Conservation (phyloP, 2,329 filamentous ascomycete genomes). For the Colletotrichum spaethianum region DNA sequence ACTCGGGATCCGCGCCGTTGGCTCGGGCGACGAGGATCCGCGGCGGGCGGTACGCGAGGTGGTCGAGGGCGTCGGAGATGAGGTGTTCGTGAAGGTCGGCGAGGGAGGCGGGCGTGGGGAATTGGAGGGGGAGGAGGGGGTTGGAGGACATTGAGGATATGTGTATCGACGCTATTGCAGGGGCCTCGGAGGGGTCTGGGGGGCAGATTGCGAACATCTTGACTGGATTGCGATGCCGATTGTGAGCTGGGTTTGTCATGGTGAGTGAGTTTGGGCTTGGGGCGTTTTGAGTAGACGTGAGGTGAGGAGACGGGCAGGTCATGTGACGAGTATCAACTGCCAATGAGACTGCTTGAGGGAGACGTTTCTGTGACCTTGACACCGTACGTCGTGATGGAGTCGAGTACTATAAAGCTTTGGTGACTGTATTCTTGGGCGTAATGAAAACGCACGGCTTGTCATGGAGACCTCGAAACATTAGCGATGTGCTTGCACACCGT, state of each 20-base stretch:
- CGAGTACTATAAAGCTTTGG: neutral
- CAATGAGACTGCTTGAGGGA: neutral
- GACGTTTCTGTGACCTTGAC: neutral
- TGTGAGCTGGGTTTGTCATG: no score
- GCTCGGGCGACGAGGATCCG: slow-evolving; percentile 54
- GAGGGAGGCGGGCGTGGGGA: slow-evolving; percentile 51
- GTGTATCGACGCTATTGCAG: slow-evolving; percentile 51
- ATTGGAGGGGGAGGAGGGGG: slow-evolving; percentile 56
- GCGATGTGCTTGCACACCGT: neutral
- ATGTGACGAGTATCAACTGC: neutral
- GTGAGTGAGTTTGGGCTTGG: neutral
- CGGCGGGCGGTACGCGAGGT: slow-evolving; percentile 46
- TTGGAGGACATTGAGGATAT: slow-evolving; percentile 57
- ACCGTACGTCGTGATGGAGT: neutral
- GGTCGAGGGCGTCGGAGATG: slow-evolving; percentile 48
- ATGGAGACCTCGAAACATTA: neutral
- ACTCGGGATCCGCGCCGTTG: slow-evolving; percentile 41
- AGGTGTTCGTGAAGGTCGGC: slow-evolving; percentile 50
- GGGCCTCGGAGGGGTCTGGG: slow-evolving; percentile 37
- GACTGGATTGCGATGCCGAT: neutral
- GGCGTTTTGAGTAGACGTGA: neutral
- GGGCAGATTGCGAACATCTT: slow-evolving; percentile 11
- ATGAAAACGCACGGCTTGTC: neutral
- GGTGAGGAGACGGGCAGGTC: neutral
- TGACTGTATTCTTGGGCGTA: neutral